Evolutionary conservation across 805 yeast species (phyloP).

Genomic region (Metschnikowia reukaufii): DNA sequence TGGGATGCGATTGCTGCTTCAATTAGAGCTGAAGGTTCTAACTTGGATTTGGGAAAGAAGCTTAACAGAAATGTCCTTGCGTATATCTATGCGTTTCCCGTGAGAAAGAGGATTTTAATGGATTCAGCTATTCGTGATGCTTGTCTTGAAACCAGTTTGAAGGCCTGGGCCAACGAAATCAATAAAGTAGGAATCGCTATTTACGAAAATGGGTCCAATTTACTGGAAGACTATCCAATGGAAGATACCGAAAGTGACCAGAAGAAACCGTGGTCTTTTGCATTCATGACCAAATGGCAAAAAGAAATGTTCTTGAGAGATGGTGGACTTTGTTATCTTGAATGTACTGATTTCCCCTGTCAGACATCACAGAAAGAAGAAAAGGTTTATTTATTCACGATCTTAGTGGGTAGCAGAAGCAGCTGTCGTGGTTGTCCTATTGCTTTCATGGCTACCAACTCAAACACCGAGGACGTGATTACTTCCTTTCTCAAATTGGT

Average conservation of each 20-base stretch:
- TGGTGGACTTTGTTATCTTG: not conserved
- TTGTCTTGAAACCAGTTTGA: not conserved
- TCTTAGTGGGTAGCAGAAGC: not conserved
- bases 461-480: not conserved
- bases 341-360: not conserved
- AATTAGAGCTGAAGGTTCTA: no score
- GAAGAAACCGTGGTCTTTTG: constrained; percentile 1
- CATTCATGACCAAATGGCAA: constrained; percentile 4
- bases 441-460: constrained; percentile 4
- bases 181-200: not conserved
- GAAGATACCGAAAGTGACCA: not conserved
- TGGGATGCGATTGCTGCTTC: no score
- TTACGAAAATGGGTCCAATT: not conserved
- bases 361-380: not conserved
- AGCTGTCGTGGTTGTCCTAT: not conserved
- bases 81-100: not conserved
- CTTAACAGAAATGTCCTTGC: not conserved
- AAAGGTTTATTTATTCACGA: not conserved
- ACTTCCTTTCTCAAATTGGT: not conserved
- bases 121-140: not conserved
- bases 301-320: not conserved
- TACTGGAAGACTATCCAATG: not conserved
- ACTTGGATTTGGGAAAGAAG: no score
- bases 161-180: not conserved
- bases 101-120: not conserved